Percentiles rank a stretch among this genome's conserved stretches.
Evolutionary conservation across 495 filamentous ascomycete species (phyloP).

Genomic region (Hypoxylon trugodes): DNA sequence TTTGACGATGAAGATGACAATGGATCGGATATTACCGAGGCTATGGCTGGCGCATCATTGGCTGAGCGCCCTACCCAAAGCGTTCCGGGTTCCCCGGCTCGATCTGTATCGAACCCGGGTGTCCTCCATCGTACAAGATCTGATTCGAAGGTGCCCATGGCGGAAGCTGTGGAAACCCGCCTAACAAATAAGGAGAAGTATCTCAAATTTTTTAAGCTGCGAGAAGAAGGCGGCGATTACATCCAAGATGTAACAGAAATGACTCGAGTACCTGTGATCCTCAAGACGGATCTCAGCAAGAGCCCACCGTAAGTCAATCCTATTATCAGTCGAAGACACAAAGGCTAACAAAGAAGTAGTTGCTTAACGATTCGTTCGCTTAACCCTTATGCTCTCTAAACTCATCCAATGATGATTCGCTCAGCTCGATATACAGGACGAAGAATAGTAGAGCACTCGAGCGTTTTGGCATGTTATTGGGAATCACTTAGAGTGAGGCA

Average conservation of each 20-base stretch:
- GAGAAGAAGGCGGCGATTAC: slow-evolving; percentile 93
- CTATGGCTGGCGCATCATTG: slow-evolving; percentile 85
- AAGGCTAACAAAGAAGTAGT: slow-evolving; percentile 62
- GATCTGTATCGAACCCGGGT: slow-evolving; percentile 73
- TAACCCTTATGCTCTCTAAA: slow-evolving; percentile 92
- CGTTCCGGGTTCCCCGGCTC: slow-evolving; percentile 90
- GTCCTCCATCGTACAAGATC: slow-evolving; percentile 88
- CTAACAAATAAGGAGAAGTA: slow-evolving; percentile 96
- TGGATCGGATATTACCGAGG: slow-evolving; percentile 83
- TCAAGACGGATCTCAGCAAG: slow-evolving; percentile 98
- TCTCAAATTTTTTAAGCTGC: slow-evolving; percentile 83
- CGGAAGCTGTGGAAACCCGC: slow-evolving; percentile 75
- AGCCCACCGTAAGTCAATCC: slow-evolving; percentile 88
- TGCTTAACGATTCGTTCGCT: slow-evolving; percentile 97
- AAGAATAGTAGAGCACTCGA: slow-evolving; percentile 18
- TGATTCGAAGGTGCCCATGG: slow-evolving; percentile 86
- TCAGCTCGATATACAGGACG: slow-evolving; percentile 27
- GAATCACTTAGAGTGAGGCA: slow-evolving; percentile 25
- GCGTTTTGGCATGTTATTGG: slow-evolving; percentile 34
- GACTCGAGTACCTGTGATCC: slow-evolving; percentile 92
- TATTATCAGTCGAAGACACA: background rate
- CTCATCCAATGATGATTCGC: background rate
- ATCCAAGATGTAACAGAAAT: slow-evolving; percentile 99
- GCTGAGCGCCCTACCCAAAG: slow-evolving; percentile 91
- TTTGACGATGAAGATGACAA: slow-evolving; percentile 95